Percentiles rank a stretch among this genome's conserved stretches.
Evolutionary conservation across 257 asterid genomes (phyloP).

Genomic region (Solanum pimpinellifolium): DNA sequence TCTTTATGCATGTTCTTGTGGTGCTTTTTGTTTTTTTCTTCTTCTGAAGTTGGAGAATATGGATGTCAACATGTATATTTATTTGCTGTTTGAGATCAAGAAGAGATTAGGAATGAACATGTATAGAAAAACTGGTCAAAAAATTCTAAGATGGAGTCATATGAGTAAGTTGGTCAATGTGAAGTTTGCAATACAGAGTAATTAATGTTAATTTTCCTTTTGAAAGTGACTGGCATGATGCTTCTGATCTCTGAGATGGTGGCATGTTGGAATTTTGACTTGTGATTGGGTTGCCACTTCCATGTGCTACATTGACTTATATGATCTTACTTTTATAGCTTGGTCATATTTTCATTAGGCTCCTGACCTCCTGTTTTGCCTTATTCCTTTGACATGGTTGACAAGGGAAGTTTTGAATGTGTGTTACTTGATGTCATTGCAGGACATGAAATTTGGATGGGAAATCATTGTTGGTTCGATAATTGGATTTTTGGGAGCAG

Average conservation of each 20-base stretch:
- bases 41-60: not conserved
- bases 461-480: constrained; percentile 55
- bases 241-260: not conserved
- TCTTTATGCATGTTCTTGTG: not conserved
- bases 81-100: not conserved
- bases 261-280: not conserved
- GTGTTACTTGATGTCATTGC: constrained; percentile 3
- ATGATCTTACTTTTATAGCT: not conserved
- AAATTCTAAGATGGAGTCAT: not conserved
- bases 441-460: constrained; percentile 83
- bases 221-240: not conserved
- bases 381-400: not conserved
- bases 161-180: not conserved
- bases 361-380: not conserved
- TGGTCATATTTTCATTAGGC: not conserved
- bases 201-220: not conserved
- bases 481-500: constrained; percentile 92
- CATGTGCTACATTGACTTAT: not conserved
- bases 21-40: not conserved
- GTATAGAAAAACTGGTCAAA: not conserved
- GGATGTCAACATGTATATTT: not conserved
- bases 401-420: not conserved
- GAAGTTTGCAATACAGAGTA: not conserved
- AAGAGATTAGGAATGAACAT: not conserved
- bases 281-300: not conserved